Conservation (phyloP, 176 grass and related monocot species). For the Zoysia pacifica region DNA sequence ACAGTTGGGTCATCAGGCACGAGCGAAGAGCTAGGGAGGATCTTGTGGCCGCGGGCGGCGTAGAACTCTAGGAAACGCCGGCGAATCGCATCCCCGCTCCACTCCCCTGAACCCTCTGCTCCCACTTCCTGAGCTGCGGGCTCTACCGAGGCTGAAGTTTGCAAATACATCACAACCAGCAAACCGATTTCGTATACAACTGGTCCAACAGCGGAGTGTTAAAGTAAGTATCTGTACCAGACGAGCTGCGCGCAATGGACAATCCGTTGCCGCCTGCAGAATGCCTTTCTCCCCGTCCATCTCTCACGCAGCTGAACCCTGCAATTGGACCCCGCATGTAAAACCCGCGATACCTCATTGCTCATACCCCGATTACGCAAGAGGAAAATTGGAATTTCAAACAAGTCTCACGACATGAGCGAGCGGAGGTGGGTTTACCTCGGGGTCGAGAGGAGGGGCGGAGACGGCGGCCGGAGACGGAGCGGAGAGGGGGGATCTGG, state of each 20-base stretch:
- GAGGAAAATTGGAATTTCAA: not conserved
- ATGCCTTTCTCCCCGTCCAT: constrained; percentile 9
- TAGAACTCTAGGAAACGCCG: constrained; percentile 85
- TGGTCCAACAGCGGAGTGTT: not conserved
- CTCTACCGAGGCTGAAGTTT: constrained; percentile 46
- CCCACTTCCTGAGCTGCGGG: constrained; percentile 41
- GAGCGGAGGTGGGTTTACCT: constrained; percentile 10
- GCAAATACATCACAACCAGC: not conserved
- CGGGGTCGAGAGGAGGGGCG: not conserved
- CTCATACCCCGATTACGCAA: not conserved
- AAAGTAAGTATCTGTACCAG: constrained; percentile 38
- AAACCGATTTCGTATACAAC: not conserved
- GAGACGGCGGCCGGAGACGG: constrained; percentile 13
- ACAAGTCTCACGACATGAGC: not conserved
- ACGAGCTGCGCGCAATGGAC: constrained; percentile 35
- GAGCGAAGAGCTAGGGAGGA: constrained; percentile 86
- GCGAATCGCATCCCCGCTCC: constrained; percentile 73
- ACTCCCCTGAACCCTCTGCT: constrained; percentile 16
- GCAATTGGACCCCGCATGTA: not conserved
- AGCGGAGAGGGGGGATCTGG: not conserved
- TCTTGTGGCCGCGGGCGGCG: constrained; percentile 75
- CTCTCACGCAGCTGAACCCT: constrained; percentile 31
- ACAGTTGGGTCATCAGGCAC: constrained; percentile 92
- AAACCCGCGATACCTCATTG: not conserved
- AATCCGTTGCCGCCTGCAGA: constrained; percentile 12